Evolutionary conservation across 108 stramenopile genomes (phyloP), one percentile per base, ranked within the genome.

Genomic region (Conticribra guillardii): DNA sequence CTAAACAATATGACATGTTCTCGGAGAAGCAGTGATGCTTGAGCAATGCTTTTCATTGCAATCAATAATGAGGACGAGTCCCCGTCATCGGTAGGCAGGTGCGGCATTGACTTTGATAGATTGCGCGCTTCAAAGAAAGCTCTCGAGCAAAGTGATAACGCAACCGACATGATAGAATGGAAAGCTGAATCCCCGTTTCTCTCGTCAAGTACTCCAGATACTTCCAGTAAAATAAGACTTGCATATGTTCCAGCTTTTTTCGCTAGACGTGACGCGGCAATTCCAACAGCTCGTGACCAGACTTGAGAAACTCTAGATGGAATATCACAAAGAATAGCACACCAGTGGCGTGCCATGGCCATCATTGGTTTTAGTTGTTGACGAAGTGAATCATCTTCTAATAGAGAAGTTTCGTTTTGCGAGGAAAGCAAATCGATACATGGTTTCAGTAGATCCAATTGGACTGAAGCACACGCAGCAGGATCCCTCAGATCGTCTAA

Each of bases 11-110:
- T 49, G 32, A 66, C 61, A 49, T 84, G 79, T 28, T 90, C 84
- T 34, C 84, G 86, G 17, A 91, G 67, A 9, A 95, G 67, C 0
- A 82, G 64, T 23, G 79, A 71, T 28, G 89, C 89, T 48, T 69
- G 64, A 16, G 67, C 60, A 34, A 83, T 69, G 53, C 55, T 70
- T 48, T 74, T 81, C 84, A 85, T 83, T 16, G 76, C 71, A 61
- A 67, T 23, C 55, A 74, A 74, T 30, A 47, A 71, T 9, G 32
- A 23, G 11, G 22, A 21, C 50, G 41, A 19, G 22, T 71, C 48
- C 32, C 21, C 46, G 31, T 77, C 64, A 27, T 73, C 60, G 15
- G 45, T 46, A 18, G 44, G 51, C 15, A 53, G 27, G 18, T 49
- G 27, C 23, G 63, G 30, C 19, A 21, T 67, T 3, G 62, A 73